Base-by-base conservation (phyloP, 2,329 filamentous ascomycete genomes). In the Fusarium continuum region DNA sequence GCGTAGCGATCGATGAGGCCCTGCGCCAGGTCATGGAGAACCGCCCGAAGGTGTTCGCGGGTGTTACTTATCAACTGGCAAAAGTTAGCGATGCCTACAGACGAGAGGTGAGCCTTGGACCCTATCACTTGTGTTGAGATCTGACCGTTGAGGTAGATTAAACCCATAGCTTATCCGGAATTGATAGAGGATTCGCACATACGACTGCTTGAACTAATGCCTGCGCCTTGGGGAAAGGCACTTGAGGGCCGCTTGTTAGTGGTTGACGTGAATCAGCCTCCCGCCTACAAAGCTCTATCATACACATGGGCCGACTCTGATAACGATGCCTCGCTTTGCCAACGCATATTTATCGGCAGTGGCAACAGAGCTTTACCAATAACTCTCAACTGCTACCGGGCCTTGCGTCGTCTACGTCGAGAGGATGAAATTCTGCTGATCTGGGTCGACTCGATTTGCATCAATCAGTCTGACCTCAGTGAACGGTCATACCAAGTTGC, bases 381-480 rank as follows among this genome's bases (percentile, higher is more conserved):
- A 8, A 63, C 60, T 8, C 45, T 51, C 1, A 64, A 49, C 9
- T 64, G 60, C 10, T 34, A 64, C 6, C 43, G 50, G 17, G 60
- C 53, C 11, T 34, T 64, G 13, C 28, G 58, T 2, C 32, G 29
- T 28, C 17, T 64, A 7, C 60, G 60, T 2, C 34, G 11, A 17
- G 26, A 23, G 17, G 19, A 48, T 7, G 28, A 29, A 16, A 32
- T 31, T 2, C 25, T 63, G 2, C 50, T 46, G 4, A 13, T 64
- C 22, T 64, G 60, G 60, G 54, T 63, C 2, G 60, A 64, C 23
- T 48, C 60, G 3, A 52, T 64, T 8, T 64, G 60, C 8, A 64
- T 64, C 14, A 48, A 64, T 16, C 60, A 64, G 11, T 36, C 46
- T 8, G 46, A 57, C 13, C 43, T 48, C 10, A 8, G 36, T n/a